Base-by-base conservation (phyloP, 768 basidiomycete species). In the Leucocoprinus sp. region DNA sequence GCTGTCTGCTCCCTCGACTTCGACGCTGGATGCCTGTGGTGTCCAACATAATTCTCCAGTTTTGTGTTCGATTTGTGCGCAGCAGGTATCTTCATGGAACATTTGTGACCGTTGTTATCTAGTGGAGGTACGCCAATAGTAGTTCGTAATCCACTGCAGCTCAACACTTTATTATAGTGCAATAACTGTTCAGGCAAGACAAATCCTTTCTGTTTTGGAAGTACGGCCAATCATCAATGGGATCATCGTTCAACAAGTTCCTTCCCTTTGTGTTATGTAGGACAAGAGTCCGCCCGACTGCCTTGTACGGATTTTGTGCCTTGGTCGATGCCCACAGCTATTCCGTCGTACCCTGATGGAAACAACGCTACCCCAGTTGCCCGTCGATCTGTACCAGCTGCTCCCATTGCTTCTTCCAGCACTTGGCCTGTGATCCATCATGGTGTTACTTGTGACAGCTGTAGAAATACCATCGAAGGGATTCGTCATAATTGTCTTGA, bases 401-500 rank as follows among this genome's bases (percentile, higher is more conserved):
- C 37, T 21, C 4, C 12, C 29, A 24, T 12, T 21, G 40, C 55
- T 18, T 50, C 56, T 9, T 55, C 57, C 8, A 24, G 27, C 22
- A 17, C 14, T n/a, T 39, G 29, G 24, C 64, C 62, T 6, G 63
- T 68, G n/a, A 59, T 81, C 29, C 84, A 88, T 57, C 57, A 41
- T 24, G 73, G 73, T 22, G 64, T 87, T n/a, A 37, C 69, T 7
- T 93, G 89, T 59, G 84, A 92, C 59, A 54, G 53, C 12, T 93
- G 89, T 60, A 52, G 70, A 4, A 52, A 61, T 17, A 71, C 61
- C 3, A 69, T 91, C 29, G 64, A 72, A 45, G 89, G 88, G 8
- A 58, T 78, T 44, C 71, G 90, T 35, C 80, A 87, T 60, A 92
- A 91, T 61, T 92, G 89, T 55, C 61, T 87, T 17, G 82, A 87